Evolutionary conservation across 225 moss, liverwort and hornwort species (phyloP), one percentile per base, ranked within the genome.

Genomic region (Straminergon stramineum): DNA sequence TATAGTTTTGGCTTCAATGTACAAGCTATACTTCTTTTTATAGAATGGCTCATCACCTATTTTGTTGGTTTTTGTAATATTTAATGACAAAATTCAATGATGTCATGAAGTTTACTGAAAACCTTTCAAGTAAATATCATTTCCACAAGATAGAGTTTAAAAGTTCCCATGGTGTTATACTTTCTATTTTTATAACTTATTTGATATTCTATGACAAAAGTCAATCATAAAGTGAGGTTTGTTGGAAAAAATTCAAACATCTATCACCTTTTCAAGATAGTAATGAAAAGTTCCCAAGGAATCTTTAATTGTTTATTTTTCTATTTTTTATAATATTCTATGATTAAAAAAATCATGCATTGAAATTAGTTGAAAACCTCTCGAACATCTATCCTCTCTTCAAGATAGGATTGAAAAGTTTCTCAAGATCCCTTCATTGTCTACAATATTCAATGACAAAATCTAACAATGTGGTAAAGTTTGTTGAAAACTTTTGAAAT

Each of bases 121-220:
- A 67, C 9, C 4, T 37, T 34, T 21, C 1, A 21, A 67, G 0
- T 35, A 67, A 4, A 19, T 35, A 35, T 19, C 35, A 35, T 35
- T 6, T 35, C 2, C 5, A 19, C 3, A 10, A 37, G 21, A 12
- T 22, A 68, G 21, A 20, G 0, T 35, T 37, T 6, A 6, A 37
- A 21, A 37, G 1, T 21, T 37, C 1, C 2, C 7, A 12, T 3
- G 0, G 11, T 37, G 22, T 12, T 0, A 1, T 68, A 68, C 22
- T 68, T 68, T 68, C 2, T 21, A 68, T 20, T 66, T 65, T 65
- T 16, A 16, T 64, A 64, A 20, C 20, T 10, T 37, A 20, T 67
- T 37, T 37, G 12, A 68, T 12, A n/a, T n/a, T n/a, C n/a, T 69
- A n/a, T n/a, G 2, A 22, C 5, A 66, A n/a, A 68, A 69, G 1